Evolutionary conservation across 2,329 filamentous ascomycete genomes (phyloP).

Genomic region (Cladophialophora yegresii): DNA sequence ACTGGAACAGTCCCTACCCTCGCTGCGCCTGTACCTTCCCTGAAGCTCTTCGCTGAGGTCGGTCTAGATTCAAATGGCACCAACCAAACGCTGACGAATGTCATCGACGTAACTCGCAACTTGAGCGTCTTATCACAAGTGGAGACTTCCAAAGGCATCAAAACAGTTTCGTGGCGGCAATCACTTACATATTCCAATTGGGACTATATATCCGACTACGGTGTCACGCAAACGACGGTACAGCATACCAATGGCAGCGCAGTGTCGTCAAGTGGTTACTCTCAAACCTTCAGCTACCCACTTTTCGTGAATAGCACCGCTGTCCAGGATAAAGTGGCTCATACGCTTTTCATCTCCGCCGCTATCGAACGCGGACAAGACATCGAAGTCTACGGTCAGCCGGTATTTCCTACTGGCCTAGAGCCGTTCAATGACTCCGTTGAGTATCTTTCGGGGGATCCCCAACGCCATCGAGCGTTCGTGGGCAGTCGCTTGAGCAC

Average conservation of each 20-base stretch:
- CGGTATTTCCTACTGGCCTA: slow-evolving; percentile 1
- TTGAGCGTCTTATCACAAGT: slow-evolving; percentile 2
- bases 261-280: slow-evolving; percentile 5
- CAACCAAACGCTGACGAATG: slow-evolving; percentile 4
- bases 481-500: slow-evolving; percentile 5
- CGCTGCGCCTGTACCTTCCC: neutral
- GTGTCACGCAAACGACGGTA: neutral
- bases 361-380: neutral
- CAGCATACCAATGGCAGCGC: slow-evolving; percentile 6
- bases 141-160: slow-evolving; percentile 2
- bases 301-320: slow-evolving; percentile 10
- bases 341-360: slow-evolving; percentile 7
- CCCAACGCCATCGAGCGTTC: neutral
- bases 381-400: neutral
- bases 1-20: neutral
- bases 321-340: neutral
- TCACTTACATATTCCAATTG: slow-evolving; percentile 3
- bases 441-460: neutral
- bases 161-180: slow-evolving; percentile 3
- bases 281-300: slow-evolving; percentile 7
- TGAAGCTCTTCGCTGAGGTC: neutral
- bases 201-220: neutral
- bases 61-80: slow-evolving; percentile 1
- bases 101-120: slow-evolving; percentile 3
- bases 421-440: neutral